Conservation (phyloP, 23 red algal genomes). For the Gracilariopsis chorda region DNA sequence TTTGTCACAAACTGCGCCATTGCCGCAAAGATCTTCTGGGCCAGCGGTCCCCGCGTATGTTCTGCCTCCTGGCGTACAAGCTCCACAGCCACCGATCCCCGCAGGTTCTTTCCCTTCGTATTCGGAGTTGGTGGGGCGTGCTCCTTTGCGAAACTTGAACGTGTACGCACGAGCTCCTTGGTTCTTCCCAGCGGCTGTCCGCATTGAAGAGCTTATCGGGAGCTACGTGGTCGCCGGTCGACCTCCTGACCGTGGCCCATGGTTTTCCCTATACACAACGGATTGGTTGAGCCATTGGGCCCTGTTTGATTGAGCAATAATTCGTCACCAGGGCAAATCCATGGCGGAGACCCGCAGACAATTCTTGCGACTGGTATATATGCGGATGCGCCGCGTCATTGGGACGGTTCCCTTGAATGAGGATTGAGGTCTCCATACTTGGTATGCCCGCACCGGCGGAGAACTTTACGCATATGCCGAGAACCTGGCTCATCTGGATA, state of each 20-base stretch:
- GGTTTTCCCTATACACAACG: not conserved
- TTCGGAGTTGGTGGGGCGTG: not conserved
- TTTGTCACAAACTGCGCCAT: not conserved
- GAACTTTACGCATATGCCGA: no score
- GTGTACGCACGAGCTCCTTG: not conserved
- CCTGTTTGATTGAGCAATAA: not conserved
- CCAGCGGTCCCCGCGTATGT: not conserved
- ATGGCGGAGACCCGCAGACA: not conserved
- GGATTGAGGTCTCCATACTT: not conserved
- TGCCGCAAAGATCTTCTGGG: not conserved
- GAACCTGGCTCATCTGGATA: no score
- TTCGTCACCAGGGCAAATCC: not conserved
- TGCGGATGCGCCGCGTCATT: not conserved
- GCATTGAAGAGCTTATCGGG: not conserved
- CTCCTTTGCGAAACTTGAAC: not conserved
- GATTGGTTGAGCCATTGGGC: constrained; percentile 3
- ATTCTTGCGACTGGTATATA: not conserved
- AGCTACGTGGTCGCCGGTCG: not conserved
- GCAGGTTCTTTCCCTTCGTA: not conserved
- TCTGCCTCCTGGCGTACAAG: not conserved
- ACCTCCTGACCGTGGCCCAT: not conserved
- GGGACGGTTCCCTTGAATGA: not conserved
- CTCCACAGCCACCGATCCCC: not conserved
- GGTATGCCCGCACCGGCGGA: not conserved
- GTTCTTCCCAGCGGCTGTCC: not conserved